Conservation (phyloP, 2,329 filamentous ascomycete genomes). For the Calonectria pseudoreteaudii region DNA sequence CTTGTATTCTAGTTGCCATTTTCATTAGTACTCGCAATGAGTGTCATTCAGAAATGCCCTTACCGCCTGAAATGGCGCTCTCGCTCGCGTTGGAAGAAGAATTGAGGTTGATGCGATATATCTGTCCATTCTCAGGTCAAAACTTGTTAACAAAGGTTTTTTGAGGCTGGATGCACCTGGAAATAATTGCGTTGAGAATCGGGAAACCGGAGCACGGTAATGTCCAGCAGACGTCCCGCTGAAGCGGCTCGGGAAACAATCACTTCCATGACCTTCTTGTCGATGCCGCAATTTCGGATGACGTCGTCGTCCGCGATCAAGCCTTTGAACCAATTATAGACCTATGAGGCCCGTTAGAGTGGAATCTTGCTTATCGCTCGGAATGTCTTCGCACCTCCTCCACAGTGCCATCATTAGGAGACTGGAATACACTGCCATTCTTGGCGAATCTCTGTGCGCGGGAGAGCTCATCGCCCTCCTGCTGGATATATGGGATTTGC, state of each 20-base stretch:
- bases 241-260: neutral
- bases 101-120: neutral
- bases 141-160: neutral
- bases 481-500: neutral
- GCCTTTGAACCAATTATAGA: neutral
- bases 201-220: neutral
- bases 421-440: neutral
- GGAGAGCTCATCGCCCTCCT: neutral
- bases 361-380: neutral
- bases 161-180: neutral
- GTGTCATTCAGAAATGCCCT: neutral
- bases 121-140: neutral
- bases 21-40: neutral
- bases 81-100: neutral
- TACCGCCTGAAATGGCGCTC: neutral
- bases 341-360: neutral
- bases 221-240: neutral
- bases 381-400: neutral
- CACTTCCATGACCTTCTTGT: neutral
- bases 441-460: neutral
- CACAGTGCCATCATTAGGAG: neutral
- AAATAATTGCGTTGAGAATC: neutral
- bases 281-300: neutral
- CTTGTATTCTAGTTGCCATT: neutral
- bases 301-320: neutral